Percentiles rank a stretch among this genome's conserved stretches.
Conservation (phyloP, 768 basidiomycete species). For the Lentinula aciculospora region DNA sequence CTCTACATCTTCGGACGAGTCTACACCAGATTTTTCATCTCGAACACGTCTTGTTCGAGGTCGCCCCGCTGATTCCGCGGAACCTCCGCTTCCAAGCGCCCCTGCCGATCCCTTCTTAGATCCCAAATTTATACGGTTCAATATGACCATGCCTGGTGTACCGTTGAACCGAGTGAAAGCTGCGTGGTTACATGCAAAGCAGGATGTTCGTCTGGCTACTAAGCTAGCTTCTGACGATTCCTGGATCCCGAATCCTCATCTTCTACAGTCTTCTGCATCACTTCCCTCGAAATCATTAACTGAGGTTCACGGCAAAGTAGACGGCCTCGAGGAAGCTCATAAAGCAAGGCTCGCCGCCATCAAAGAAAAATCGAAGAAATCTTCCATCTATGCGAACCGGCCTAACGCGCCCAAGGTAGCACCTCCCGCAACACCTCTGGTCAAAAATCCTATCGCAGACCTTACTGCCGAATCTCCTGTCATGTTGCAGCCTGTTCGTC, state of each 20-base stretch:
- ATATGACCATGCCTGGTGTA: conserved; percentile 54
- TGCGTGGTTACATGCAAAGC: conserved; percentile 63
- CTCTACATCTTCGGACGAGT: conserved; percentile 69
- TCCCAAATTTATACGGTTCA: conserved; percentile 50
- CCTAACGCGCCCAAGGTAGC: conserved; percentile 35
- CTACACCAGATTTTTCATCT: conserved; percentile 43
- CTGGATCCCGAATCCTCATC: conserved; percentile 38
- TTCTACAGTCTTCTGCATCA: conserved; percentile 17
- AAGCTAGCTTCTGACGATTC: conserved; percentile 48
- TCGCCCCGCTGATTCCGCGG: conserved; percentile 22
- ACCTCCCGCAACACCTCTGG: conserved; percentile 31
- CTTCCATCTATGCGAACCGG: conserved; percentile 76
- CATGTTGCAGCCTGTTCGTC: conserved; percentile 37
- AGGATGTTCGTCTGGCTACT: conserved; percentile 57
- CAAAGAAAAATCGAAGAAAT: conserved; percentile 75
- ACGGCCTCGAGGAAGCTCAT: conserved; percentile 68
- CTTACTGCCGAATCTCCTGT: conserved; percentile 25
- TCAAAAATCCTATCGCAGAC: conserved; percentile 31
- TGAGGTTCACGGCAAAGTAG: conserved; percentile 54
- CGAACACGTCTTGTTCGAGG: conserved; percentile 50
- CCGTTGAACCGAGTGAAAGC: conserved; percentile 40
- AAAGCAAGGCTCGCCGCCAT: conserved; percentile 59
- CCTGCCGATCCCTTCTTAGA: conserved; percentile 19
- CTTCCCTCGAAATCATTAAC: conserved; percentile 10
- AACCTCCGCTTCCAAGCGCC: conserved; percentile 19